Evolutionary conservation across 2,329 filamentous ascomycete genomes (phyloP), one percentile per base, ranked within the genome.

Genomic region (Ceratocystis cacaofunesta): DNA sequence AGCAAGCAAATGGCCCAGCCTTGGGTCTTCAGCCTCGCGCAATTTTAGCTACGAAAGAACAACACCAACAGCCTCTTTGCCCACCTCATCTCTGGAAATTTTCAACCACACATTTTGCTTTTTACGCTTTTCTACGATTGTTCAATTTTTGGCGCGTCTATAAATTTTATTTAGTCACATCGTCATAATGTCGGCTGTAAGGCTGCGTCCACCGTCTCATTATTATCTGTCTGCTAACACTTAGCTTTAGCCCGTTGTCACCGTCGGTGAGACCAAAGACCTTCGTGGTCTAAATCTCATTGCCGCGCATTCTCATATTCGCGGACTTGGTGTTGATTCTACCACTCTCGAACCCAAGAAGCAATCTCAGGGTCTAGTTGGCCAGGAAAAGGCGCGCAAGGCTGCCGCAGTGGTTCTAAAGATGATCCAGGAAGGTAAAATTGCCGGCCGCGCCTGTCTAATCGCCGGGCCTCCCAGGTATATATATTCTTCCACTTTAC

Each of bases 381-480:
- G 94, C 58, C 94, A 99, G 77, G 87, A 95, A 73, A 96, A 96
- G 80, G 94, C 94, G 66, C 87, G 94, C 68, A 97, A 96, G 77
- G 94, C 94, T 8, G 94, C 94, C 2, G 94, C 92, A 0, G 88
- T 99, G 61, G 95, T 99, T 71, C 79, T 99, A 68, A 91, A 96
- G 79, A 99, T 99, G 94, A 95, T 95, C 72, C 96, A 95, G 78
- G 91, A 96, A 73, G 92, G 92, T 73, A 97, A 96, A 80, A 97
- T 99, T 78, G 94, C 94, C 67, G 94, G 94, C 64, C 86, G 92
- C 72, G 94, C 94, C 43, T 89, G 96, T 41, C 80, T 99, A 71
- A 96, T 99, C 72, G 92, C 94, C 61, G 94, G 94, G 0, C 94
- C 94, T 68, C 94, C 94, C 3, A 92, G 85, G 85, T 85, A 77